Conservation (phyloP, 768 basidiomycete species). For the Tylopilus rubrobrunneus region DNA sequence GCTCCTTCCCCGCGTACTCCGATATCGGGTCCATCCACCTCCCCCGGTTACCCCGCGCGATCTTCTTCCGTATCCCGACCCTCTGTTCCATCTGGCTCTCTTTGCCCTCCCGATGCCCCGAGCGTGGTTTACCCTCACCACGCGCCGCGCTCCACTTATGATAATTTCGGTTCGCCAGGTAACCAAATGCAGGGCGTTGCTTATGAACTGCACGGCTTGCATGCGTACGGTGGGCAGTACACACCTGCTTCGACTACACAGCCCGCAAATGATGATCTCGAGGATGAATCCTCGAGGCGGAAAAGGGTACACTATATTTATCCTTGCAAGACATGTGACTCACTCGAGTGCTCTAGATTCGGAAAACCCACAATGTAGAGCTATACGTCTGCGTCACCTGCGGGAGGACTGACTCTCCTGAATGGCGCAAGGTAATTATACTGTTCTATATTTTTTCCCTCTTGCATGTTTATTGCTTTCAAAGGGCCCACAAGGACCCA, state of each 20-base stretch:
- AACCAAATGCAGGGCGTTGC: slow-evolving; percentile 9
- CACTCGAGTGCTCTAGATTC: slow-evolving; percentile 14
- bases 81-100: slow-evolving; percentile 18
- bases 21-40: slow-evolving; percentile 11
- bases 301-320: slow-evolving; percentile 49
- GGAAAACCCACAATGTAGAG: slow-evolving; percentile 47
- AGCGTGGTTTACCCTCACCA: slow-evolving; percentile 17
- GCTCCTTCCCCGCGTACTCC: slow-evolving; percentile 17
- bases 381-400: slow-evolving; percentile 90
- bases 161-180: slow-evolving; percentile 9
- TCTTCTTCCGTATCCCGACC: slow-evolving; percentile 25
- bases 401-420: slow-evolving; percentile 92
- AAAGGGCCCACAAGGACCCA: slow-evolving; percentile 90
- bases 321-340: not conserved
- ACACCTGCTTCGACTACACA: slow-evolving; percentile 9
- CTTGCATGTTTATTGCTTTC: slow-evolving; percentile 16
- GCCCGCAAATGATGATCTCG: slow-evolving; percentile 38
- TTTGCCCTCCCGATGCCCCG: slow-evolving; percentile 10
- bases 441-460: not conserved
- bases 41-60: slow-evolving; percentile 27
- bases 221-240: slow-evolving; percentile 17
- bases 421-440: slow-evolving; percentile 81
- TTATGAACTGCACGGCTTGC: slow-evolving; percentile 21
- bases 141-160: slow-evolving; percentile 4
- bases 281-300: slow-evolving; percentile 52